Base-by-base conservation (phyloP, 2,329 filamentous ascomycete genomes). In the Arthrobotrys sinensis region DNA sequence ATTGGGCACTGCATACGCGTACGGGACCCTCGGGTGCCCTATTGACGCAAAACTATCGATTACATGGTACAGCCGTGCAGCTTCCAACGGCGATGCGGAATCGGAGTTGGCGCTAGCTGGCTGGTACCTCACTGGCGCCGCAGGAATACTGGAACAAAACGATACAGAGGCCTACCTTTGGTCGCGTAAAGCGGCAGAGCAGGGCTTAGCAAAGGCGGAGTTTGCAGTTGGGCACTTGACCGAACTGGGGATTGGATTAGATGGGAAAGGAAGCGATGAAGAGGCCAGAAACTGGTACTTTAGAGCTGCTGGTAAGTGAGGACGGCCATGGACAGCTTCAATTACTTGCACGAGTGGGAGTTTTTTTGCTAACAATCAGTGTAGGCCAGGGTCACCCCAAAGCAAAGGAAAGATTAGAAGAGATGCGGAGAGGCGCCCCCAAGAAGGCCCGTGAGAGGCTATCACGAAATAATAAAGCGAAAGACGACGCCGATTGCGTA, bases 221-320 rank as follows among this genome's bases (percentile, higher is more conserved):
- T 98, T 97, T 85, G 96, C 95, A 0, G 97, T 99, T 92, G 96
- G 96, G 0, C 97, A 98, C 85, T 97, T 97, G 83, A 96, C 93
- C 0, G 96, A 99, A 85, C 91, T 96, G 60, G 96, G 96, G 11
- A 98, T 99, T 81, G 96, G 96, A 34, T 91, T 93, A 80, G 88
- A 91, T 14, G 76, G 76, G 1, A 71, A 62, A 11, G 90, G 92
- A 7, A 96, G 95, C 83, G 82, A 97, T 81, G 96, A 99, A 82
- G 96, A 98, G 85, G 96, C 95, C 21, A 97, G 97, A 87, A 90
- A 94, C 82, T 99, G 96, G 96, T 99, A 99, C 85, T 97, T 94
- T 89, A 89, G 95, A 84, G 94, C 96, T 85, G 96, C 96, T 83
- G 92, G 95, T 97, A 88, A 90, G 93, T 90, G 14, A 28, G 11